phyloP scores from a whole-genome alignment of 129 eudicot genomes.

The Smallanthus sonchifolius region DNA sequence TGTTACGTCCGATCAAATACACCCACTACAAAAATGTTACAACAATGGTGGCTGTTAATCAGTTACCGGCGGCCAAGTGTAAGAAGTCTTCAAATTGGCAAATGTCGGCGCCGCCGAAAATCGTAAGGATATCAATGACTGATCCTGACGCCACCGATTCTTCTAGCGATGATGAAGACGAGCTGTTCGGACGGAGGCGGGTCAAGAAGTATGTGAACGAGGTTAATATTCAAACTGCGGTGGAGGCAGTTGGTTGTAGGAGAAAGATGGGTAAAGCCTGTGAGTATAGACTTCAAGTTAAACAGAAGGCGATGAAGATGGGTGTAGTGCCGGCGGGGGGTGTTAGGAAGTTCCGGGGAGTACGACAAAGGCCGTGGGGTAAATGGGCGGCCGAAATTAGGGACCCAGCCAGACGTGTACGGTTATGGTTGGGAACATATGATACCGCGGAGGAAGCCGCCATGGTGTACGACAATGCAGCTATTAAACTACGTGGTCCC shows the following conservation, averaged over 20 bases:
- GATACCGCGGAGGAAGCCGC: constrained; percentile 98
- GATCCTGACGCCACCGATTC: constrained; percentile 96
- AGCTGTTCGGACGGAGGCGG: constrained; percentile 54
- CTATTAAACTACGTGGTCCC: constrained; percentile 89
- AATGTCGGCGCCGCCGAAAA: constrained; percentile 21
- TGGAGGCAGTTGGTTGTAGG: not conserved
- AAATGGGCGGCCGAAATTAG: constrained; percentile 98
- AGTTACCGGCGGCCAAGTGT: not conserved
- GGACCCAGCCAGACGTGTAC: constrained; percentile 64
- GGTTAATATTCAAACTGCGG: constrained; percentile 40
- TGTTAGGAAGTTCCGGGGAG: constrained; percentile 72
- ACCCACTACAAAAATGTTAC: constrained; percentile 62
- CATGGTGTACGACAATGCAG: constrained; percentile 94
- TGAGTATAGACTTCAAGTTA: constrained; percentile 16
- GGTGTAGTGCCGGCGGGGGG: constrained; percentile 29
- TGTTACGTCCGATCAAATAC: constrained; percentile 62
- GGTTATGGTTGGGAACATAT: constrained; percentile 91
- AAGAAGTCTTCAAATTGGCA: constrained; percentile 7
- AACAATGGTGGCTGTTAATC: constrained; percentile 30
- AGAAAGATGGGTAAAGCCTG: constrained; percentile 13
- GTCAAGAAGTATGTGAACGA: constrained; percentile 59
- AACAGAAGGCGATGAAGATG: constrained; percentile 28
- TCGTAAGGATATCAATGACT: constrained; percentile 55
- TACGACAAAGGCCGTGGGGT: constrained; percentile 94
- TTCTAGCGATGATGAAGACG: constrained; percentile 77